Evolutionary conservation across 192 early-diverging fungal genomes (phyloP), one percentile per base, ranked within the genome.

Genomic region (Tieghemiomyces parasiticus): DNA sequence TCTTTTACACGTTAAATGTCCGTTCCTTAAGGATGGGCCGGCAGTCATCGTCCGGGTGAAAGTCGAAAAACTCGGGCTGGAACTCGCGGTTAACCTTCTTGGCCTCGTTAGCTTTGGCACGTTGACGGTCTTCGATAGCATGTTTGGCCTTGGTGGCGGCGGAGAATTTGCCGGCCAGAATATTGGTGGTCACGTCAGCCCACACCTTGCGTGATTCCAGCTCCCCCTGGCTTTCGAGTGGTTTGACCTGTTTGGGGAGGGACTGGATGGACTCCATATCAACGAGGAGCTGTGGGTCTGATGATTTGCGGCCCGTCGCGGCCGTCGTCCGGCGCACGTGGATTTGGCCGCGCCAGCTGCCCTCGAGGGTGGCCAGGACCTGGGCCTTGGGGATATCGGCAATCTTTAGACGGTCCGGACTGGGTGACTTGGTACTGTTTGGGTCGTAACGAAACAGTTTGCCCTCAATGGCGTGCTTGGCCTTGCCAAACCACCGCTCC

Each of bases 401-500:
- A 35, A 82, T 66, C 50, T 71, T 71, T 65, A 55, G 69, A 54
- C 48, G 52, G 20, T 56, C 59, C 49, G 50, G 4, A 2, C 26
- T 14, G 50, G 14, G 50, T 20, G 67, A 48, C 59, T 60, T 63
- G 28, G 67, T 33, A 20, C 58, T 63, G n/a, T 65, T 59, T 10
- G 72, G 67, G 62, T 83, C 77, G 60, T 80, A 81, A n/a, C 65
- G 71, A 66, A 80, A 83, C 42, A 88, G 74, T 61, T 78, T 81
- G 14, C 83, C 86, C 20, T 77, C 68, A 6, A 88, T 69, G n/a
- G 76, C 79, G 49, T 84, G 81, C 61, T 78, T 80, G 34, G 74
- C 70, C 50, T 80, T 78, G 25, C 79, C 78, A 65, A 88, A 81
- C 74, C 74, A 85, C 62, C 78, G 72, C 71, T 86, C 87, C 56